Evolutionary conservation across 257 asterid genomes (phyloP).

Genomic region (Solanum lycopersicoides): DNA sequence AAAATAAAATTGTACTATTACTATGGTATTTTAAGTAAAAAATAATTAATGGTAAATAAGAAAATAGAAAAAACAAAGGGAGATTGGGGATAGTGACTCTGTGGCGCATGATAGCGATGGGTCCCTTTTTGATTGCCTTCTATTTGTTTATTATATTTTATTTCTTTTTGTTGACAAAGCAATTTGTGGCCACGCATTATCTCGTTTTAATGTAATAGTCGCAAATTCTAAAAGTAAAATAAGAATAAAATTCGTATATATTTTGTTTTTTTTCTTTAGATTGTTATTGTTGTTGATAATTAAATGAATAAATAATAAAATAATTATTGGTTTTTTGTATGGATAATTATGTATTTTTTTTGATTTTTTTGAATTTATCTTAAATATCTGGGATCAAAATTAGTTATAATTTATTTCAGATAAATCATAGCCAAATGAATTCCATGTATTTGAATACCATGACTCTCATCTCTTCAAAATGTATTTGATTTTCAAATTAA

Average conservation of each 20-base stretch:
- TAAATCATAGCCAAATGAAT: too few relatives aligned
- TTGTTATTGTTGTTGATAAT: too few relatives aligned
- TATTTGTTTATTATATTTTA: neutral
- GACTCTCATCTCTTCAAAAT: too few relatives aligned
- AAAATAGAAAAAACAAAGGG: neutral
- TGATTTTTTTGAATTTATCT: too few relatives aligned
- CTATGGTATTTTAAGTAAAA: neutral
- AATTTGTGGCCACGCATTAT: neutral
- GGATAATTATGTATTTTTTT: too few relatives aligned
- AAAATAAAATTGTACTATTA: neutral
- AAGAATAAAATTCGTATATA: neutral
- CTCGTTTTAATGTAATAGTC: neutral
- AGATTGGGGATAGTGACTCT: constrained; percentile 12
- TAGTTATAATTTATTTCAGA: too few relatives aligned
- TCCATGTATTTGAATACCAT: too few relatives aligned
- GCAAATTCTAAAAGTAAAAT: neutral
- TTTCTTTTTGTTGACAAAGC: neutral
- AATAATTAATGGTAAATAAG: neutral
- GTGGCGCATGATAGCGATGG: constrained; percentile 39
- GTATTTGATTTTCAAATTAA: too few relatives aligned
- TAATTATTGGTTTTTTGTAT: too few relatives aligned
- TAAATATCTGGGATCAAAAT: too few relatives aligned
- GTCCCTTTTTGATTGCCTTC: neutral
- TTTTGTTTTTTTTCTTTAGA: too few relatives aligned
- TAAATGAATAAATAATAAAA: too few relatives aligned